phyloP scores from a whole-genome alignment of 176 grass and related monocot species.

The Saccharum officinarum region DNA sequence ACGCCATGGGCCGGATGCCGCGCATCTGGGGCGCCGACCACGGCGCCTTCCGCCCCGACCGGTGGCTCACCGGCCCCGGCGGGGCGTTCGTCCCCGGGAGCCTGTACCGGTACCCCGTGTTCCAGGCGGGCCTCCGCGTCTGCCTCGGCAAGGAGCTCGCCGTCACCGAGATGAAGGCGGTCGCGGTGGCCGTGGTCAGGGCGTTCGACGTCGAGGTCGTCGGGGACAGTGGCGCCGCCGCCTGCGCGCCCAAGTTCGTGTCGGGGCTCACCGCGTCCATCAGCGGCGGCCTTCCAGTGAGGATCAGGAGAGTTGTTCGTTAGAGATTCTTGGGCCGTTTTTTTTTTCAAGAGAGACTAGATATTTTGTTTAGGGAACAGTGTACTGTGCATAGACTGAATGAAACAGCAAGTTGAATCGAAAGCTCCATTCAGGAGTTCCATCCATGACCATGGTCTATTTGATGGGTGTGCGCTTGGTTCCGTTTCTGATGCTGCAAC shows the following conservation, averaged over 20 bases:
- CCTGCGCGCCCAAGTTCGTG: slow-evolving; percentile 44
- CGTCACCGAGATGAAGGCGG: slow-evolving; percentile 70
- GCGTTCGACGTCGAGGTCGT: slow-evolving; percentile 62
- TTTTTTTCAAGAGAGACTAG: not conserved
- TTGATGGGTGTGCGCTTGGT: not conserved
- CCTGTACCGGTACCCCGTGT: slow-evolving; percentile 69
- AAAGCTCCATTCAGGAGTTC: not conserved
- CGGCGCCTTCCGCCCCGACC: slow-evolving; percentile 57
- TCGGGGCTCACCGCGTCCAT: slow-evolving; percentile 69
- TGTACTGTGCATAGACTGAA: slow-evolving; percentile 35
- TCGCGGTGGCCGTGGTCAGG: slow-evolving; percentile 52
- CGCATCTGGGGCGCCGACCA: slow-evolving; percentile 73
- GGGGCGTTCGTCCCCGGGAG: slow-evolving; percentile 56
- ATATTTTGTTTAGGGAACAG: not conserved
- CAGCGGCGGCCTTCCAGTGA: slow-evolving; percentile 57
- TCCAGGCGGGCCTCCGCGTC: slow-evolving; percentile 73
- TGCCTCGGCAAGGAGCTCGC: slow-evolving; percentile 90
- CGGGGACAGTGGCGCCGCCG: not conserved
- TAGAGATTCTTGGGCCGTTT: not conserved
- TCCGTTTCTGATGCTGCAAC: not conserved
- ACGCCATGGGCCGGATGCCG: slow-evolving; percentile 77
- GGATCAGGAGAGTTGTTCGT: slow-evolving; percentile 36
- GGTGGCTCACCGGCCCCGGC: slow-evolving; percentile 58
- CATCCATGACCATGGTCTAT: not conserved
- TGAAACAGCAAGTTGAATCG: slow-evolving; percentile 21